Conservation (phyloP, 768 basidiomycete species). For the Suillus plorans region DNA sequence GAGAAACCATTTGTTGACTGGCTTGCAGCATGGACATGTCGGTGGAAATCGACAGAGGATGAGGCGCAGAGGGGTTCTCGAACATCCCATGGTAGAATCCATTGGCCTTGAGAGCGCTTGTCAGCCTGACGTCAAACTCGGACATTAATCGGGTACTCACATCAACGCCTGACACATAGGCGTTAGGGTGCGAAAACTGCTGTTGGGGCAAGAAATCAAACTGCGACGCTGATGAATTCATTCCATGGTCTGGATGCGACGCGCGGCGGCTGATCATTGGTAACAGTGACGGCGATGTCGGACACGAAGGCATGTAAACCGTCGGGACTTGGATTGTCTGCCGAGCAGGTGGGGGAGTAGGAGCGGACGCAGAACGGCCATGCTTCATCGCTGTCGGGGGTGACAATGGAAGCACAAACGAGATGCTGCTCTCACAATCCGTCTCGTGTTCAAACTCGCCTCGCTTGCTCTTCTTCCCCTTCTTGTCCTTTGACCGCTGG, state of each 20-base stretch:
- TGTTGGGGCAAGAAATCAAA: constrained; percentile 60
- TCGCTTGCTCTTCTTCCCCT: constrained; percentile 42
- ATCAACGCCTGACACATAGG: constrained; percentile 33
- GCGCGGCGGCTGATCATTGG: constrained; percentile 63
- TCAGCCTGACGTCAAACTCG: constrained; percentile 3
- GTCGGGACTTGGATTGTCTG: constrained; percentile 72
- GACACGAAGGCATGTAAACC: constrained; percentile 62
- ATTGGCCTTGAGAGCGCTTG: constrained; percentile 36
- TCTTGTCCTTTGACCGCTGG: constrained; percentile 51
- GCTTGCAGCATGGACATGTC: constrained; percentile 40
- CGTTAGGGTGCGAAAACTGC: constrained; percentile 31
- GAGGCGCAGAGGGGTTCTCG: constrained; percentile 30
- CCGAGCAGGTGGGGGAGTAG: constrained; percentile 62
- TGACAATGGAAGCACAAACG: constrained; percentile 40
- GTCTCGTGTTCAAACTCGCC: constrained; percentile 39
- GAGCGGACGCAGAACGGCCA: constrained; percentile 53
- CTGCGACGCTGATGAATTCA: constrained; percentile 38
- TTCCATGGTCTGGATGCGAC: constrained; percentile 49
- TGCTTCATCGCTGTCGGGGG: constrained; percentile 41
- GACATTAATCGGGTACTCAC: constrained; percentile 32
- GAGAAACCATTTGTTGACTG: constrained; percentile 47
- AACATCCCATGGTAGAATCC: constrained; percentile 54
- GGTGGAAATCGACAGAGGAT: constrained; percentile 44
- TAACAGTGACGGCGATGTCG: constrained; percentile 54
- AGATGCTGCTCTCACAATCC: constrained; percentile 55